Evolutionary conservation across 805 yeast genomes (phyloP).

Genomic region (Nakazawaea ambrosiae): DNA sequence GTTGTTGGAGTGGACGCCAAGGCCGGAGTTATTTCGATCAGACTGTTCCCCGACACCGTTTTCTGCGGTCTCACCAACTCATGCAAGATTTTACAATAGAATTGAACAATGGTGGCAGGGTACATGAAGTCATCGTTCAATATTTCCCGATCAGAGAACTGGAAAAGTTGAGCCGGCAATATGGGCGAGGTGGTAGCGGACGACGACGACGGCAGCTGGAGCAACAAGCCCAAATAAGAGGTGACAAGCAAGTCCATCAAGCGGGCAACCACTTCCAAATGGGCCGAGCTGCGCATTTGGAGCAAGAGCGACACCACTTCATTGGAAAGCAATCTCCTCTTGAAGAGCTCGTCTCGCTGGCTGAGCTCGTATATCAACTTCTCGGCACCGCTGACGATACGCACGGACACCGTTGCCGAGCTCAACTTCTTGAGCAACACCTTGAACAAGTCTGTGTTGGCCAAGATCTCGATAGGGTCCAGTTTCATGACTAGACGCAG

Average conservation of each 20-base stretch:
- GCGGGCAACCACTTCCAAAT: slow-evolving; percentile 1
- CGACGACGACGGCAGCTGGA: no score
- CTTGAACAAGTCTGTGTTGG: slow-evolving; percentile 10
- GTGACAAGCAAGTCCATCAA: slow-evolving; percentile 3
- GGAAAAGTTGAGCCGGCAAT: not conserved
- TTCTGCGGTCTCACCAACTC: no score
- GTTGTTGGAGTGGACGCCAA: no score
- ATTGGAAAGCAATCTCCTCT: slow-evolving; percentile 9
- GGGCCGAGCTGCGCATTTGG: slow-evolving; percentile 3
- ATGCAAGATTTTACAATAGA: no score
- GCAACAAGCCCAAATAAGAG: slow-evolving; percentile 5
- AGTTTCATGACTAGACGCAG: not conserved
- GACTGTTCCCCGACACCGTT: no score
- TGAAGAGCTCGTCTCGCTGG: slow-evolving; percentile 2
- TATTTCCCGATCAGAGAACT: not conserved
- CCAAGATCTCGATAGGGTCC: slow-evolving; percentile 8
- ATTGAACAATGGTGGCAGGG: not conserved
- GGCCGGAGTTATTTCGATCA: no score
- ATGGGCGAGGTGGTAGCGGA: no score
- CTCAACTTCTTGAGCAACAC: slow-evolving; percentile 3
- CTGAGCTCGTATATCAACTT: slow-evolving; percentile 1
- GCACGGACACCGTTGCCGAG: not conserved
- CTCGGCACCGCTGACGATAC: slow-evolving; percentile 3
- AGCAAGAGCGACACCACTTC: slow-evolving; percentile 3
- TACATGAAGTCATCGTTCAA: slow-evolving; percentile 6